Evolutionary conservation across 1,284 basidiomycete species (phyloP), one percentile per base, ranked within the genome.

Genomic region (Microbotryomycetes sp.): DNA sequence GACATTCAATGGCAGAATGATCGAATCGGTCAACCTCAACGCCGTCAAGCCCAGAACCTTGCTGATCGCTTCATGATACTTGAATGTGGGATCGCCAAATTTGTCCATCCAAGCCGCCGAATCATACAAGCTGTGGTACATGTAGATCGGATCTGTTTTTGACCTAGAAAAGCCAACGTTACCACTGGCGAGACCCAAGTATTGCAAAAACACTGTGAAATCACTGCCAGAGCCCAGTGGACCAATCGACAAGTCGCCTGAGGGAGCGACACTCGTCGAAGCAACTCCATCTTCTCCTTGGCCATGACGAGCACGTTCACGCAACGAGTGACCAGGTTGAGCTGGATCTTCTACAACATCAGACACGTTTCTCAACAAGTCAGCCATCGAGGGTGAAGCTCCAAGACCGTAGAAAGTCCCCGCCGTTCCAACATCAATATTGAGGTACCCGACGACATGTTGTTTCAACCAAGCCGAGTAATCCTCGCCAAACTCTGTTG

Each of bases 401-500:
- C 69, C 58, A 29, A 80, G 79, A 14, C 66, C 59, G 75, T 86
- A 88, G 26, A 77, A 77, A 12, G 86, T 84, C 16, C 92, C 93
- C 19, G 80, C 65, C 1, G 85, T 84, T 0, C 88, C 86, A 3
- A 80, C 79, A 72, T 88, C 87, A 78, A 88, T 79, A 74, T 97
- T 97, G 65, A 94, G 77, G 74, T 97, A 97, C 6, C 88, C 82
- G n/a, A 89, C 89, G 46, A 86, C 75, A 25, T 73, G 65, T 26
- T 72, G 54, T 47, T 70, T 56, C 30, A 76, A 59, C 62, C 31
- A 73, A 58, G 60, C 72, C 65, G 66, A 60, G 64, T 73, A 78
- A 61, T 78, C 77, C 60, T 78, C 77, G 46, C 73, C 77, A 28
- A 76, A 75, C 65, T 78, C 77, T 42, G 76, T 77, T 19, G 67